Evolutionary conservation across 345 rosid species (phyloP).

Genomic region (Linum lewisii): DNA sequence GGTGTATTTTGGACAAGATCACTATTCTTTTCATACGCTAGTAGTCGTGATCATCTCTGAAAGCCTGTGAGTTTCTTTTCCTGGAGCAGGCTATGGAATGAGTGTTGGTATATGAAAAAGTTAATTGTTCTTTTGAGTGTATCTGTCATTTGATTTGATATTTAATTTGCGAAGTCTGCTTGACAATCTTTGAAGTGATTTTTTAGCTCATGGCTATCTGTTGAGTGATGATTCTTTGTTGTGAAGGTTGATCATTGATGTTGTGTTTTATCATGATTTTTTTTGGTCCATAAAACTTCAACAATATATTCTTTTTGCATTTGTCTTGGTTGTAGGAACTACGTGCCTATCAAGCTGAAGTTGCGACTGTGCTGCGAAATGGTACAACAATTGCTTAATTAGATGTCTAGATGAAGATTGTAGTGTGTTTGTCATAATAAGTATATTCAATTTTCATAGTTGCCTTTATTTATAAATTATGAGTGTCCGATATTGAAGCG

Average conservation of each 20-base stretch:
- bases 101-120: neutral
- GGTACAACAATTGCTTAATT: conserved; percentile 35
- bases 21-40: neutral
- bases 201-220: neutral
- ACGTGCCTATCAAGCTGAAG: conserved; percentile 99
- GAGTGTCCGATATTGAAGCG: neutral
- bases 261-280: neutral
- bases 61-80: neutral
- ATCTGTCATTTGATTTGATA: neutral
- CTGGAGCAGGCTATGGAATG: neutral
- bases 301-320: neutral
- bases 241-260: neutral
- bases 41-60: neutral
- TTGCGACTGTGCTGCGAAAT: conserved; percentile 86
- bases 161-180: neutral
- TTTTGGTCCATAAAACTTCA: neutral
- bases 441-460: neutral
- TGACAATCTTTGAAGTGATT: conserved; percentile 1
- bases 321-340: conserved; percentile 51
- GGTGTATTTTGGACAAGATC: neutral
- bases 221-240: neutral
- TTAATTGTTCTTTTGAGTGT: neutral
- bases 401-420: neutral
- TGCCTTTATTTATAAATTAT: neutral
- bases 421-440: neutral